Conservation (phyloP, 2,329 filamentous ascomycete species). For the Rhynchosporium agropyri region DNA sequence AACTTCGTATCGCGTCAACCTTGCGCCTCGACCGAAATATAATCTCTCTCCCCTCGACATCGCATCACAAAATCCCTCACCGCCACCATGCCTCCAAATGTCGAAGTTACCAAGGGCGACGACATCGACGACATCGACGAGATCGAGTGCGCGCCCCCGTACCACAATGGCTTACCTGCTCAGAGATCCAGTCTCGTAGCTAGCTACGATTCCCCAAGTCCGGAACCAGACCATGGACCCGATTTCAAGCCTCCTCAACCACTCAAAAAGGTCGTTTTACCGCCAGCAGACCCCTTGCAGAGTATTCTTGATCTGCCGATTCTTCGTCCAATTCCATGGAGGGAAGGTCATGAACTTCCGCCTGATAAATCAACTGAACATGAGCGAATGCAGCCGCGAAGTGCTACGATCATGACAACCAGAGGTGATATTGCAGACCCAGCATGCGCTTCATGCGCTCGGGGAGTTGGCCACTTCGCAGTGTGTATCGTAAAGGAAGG, state of each 20-base stretch:
- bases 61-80: not conserved
- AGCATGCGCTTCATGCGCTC: conserved; percentile 31
- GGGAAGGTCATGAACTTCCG: conserved; percentile 29
- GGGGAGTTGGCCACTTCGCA: conserved; percentile 31
- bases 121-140: conserved; percentile 5
- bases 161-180: conserved; percentile 12
- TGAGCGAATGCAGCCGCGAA: conserved; percentile 30
- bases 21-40: no score
- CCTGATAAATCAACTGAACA: conserved; percentile 28
- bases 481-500: conserved; percentile 29
- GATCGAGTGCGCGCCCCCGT: conserved; percentile 6
- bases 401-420: conserved; percentile 32
- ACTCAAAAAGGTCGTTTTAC: not conserved
- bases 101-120: not conserved
- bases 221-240: not conserved
- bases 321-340: conserved; percentile 35
- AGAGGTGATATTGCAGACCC: conserved; percentile 29
- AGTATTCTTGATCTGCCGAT: conserved; percentile 30
- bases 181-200: not conserved
- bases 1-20: no score
- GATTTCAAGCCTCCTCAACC: not conserved
- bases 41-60: not conserved
- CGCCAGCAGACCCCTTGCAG: conserved; percentile 24
- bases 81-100: conserved; percentile 19
- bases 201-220: conserved; percentile 8